Evolutionary conservation across 208 protist species (phyloP), one percentile per base, ranked within the genome.

Genomic region (Acanthamoeba royreba): DNA sequence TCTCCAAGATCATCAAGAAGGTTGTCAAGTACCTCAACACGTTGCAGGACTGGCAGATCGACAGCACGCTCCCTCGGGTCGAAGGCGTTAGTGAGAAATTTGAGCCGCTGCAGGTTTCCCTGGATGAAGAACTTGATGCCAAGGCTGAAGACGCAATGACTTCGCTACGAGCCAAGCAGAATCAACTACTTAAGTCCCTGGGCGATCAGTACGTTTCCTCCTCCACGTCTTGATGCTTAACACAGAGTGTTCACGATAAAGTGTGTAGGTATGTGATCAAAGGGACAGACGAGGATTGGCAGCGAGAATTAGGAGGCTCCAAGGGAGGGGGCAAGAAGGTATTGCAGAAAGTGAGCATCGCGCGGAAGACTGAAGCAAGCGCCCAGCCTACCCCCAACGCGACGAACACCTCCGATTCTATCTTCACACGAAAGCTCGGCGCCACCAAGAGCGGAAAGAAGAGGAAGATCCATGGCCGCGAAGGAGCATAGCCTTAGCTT

Each of bases 1-100:
- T 97, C 49, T 85, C 79, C 66, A 96, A 97, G 77, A 92, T 85
- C 11, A 96, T 96, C 45, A 55, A 93, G 49, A 96, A 95, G 88
- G 38, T 74, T 4, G 66, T 74, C 22, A 93, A 93, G 69, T 55
- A 93, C 66, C 22, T 92, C 35, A 72, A 58, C 87, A 77, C 52
- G 46, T 43, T 93, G 69, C 66, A 93, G 40, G 90, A 93, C 2
- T 58, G 49, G 90, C 66, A 81, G 69, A 81, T 86, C 47, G 90
- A 81, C 40, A 81, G 38, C 35, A 35, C 35, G 90, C 90, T 86
- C 25, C 90, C 61, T 15, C 35, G n/a, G 35, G 49, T 49, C 8
- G 28, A 86, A 17, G 28, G 40, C 19, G 35, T 28, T 38, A 45
- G 22, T 13, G 28, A n/a, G 8, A 69, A 45, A 31, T 69, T 86